Evolutionary conservation across 2,329 filamentous ascomycete genomes (phyloP).

Genomic region (Penicillium sp.): DNA sequence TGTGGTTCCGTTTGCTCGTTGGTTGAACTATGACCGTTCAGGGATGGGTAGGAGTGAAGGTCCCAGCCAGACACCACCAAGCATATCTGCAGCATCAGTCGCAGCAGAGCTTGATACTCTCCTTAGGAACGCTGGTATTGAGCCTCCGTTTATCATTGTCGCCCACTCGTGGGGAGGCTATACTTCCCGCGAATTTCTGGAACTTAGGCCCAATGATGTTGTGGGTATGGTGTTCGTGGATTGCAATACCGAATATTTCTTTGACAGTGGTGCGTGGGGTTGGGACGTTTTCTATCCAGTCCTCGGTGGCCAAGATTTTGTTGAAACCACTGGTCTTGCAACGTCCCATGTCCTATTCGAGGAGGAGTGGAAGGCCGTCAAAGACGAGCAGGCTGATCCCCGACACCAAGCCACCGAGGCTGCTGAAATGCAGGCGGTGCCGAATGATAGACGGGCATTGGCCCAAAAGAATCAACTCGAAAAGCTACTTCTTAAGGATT

Average conservation of each 20-base stretch:
- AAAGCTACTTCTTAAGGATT: slow-evolving; percentile 13
- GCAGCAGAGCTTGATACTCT: slow-evolving; percentile 16
- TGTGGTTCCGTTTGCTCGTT: slow-evolving; percentile 18
- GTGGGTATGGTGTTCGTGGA: slow-evolving; percentile 19
- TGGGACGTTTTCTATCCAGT: slow-evolving; percentile 8
- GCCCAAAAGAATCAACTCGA: slow-evolving; percentile 23
- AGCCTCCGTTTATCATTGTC: slow-evolving; percentile 14
- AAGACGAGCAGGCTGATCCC: slow-evolving; percentile 10
- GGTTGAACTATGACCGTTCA: slow-evolving; percentile 24
- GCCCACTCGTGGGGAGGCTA: slow-evolving; percentile 19
- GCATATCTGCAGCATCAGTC: slow-evolving; percentile 16
- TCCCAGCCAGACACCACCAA: slow-evolving; percentile 5
- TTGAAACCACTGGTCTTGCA: slow-evolving; percentile 13
- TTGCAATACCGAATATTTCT: slow-evolving; percentile 11
- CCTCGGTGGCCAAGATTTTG: slow-evolving; percentile 10
- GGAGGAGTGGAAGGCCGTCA: slow-evolving; percentile 13
- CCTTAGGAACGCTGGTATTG: slow-evolving; percentile 7
- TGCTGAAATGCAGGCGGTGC: slow-evolving; percentile 9
- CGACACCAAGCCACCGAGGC: slow-evolving; percentile 13
- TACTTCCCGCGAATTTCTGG: slow-evolving; percentile 17
- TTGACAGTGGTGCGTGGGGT: slow-evolving; percentile 12
- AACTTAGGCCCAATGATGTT: slow-evolving; percentile 13
- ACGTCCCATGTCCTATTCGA: slow-evolving; percentile 10
- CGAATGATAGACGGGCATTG: slow-evolving; percentile 9
- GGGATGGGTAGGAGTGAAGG: slow-evolving; percentile 23